Evolutionary conservation across 495 filamentous ascomycete species (phyloP).

Genomic region (Articulospora tetracladia): DNA sequence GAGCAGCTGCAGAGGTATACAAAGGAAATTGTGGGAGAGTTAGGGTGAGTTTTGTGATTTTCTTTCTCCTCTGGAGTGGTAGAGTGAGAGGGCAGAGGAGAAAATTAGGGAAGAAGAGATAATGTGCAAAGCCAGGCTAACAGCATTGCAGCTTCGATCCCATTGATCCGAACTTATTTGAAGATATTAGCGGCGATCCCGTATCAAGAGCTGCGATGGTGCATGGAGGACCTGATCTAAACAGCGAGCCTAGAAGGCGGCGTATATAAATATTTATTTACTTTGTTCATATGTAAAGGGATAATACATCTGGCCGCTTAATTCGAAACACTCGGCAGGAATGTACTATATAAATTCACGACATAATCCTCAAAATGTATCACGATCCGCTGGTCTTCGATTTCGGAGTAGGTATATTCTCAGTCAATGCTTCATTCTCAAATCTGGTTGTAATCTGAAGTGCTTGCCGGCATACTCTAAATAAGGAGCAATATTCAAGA

Average conservation of each 20-base stretch:
- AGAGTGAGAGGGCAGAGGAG: too few species aligned
- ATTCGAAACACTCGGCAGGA: too few species aligned
- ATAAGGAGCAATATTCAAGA: constrained; percentile 3
- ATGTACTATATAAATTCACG: too few species aligned
- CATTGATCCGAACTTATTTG: constrained; percentile 3
- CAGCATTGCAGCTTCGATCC: constrained; percentile 15
- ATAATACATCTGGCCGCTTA: too few species aligned
- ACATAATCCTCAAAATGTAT: too few species aligned
- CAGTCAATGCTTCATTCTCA: neutral
- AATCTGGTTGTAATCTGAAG: neutral
- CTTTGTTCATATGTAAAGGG: too few species aligned
- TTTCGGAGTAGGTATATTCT: too few species aligned
- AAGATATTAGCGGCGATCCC: neutral
- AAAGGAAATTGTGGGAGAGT: constrained; percentile 50
- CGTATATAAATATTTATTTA: neutral
- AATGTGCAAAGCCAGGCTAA: constrained; percentile 1
- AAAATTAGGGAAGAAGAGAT: neutral
- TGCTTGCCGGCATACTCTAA: neutral
- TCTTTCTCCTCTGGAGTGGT: neutral
- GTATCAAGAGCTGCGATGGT: neutral
- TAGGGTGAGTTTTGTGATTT: constrained; percentile 28
- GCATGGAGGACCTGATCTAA: neutral
- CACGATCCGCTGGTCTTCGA: too few species aligned
- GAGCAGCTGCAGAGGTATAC: constrained; percentile 48
- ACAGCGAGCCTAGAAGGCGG: neutral